Conservation (phyloP, 768 basidiomycete species). For the Lactifluus volemus region DNA sequence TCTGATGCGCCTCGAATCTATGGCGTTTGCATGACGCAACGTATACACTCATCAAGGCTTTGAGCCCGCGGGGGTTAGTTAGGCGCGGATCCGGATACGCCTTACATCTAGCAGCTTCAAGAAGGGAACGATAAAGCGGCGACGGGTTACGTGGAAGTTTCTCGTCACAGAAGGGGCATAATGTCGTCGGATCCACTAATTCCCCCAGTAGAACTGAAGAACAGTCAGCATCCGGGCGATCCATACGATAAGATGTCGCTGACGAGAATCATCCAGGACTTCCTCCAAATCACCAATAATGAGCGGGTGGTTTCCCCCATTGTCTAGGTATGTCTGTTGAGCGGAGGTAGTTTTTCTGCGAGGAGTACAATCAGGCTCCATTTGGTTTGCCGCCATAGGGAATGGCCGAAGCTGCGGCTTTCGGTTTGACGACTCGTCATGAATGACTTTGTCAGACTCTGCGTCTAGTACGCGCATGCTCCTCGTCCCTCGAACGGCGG, state of each 20-base stretch:
- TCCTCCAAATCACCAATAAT: background rate
- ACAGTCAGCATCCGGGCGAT: background rate
- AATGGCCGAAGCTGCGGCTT: conserved; percentile 12
- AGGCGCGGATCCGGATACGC: conserved; percentile 57
- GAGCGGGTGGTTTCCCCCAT: background rate
- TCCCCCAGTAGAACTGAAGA: conserved; percentile 43
- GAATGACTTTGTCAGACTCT: conserved; percentile 1
- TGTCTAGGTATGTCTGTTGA: background rate
- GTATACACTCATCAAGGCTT: conserved; percentile 42
- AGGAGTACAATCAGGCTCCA: background rate
- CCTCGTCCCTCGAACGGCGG: background rate
- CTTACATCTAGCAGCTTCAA: conserved; percentile 42
- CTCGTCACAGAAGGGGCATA: conserved; percentile 80
- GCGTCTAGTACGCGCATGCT: background rate
- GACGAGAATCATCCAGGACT: conserved; percentile 17
- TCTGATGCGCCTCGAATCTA: conserved; percentile 61
- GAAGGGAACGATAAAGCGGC: conserved; percentile 44
- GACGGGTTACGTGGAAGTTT: conserved; percentile 56
- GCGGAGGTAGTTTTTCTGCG: background rate
- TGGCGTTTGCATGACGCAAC: conserved; percentile 70
- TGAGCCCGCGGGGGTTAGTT: conserved; percentile 58
- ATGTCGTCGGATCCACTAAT: conserved; percentile 48
- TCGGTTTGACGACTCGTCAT: background rate
- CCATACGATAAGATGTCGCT: background rate
- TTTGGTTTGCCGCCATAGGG: conserved; percentile 9